Evolutionary conservation across 148 eudicot genomes (phyloP).

Genomic region (Rhododendron henanense): DNA sequence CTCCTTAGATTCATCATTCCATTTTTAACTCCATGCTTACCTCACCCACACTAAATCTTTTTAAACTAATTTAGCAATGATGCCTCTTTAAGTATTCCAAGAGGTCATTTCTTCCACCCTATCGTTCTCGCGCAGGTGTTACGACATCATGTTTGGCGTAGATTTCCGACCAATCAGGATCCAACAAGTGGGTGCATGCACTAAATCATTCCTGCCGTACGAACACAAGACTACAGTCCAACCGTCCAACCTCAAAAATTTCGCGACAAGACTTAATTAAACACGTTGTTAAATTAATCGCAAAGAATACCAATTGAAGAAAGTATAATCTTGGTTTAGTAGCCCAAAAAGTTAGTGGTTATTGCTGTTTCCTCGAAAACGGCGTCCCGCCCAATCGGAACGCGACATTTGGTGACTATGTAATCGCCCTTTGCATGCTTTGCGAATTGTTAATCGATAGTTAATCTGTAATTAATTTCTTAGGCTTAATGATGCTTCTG

Average conservation of each 20-base stretch:
- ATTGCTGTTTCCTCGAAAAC: slow-evolving; percentile 27
- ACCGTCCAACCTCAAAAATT: neutral
- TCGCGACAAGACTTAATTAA: neutral
- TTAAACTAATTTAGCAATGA: neutral
- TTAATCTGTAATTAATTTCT: neutral
- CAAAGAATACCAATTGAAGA: neutral
- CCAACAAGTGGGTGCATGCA: slow-evolving; percentile 25
- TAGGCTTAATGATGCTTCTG: slow-evolving; percentile 35
- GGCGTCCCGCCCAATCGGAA: slow-evolving; percentile 28
- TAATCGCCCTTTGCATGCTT: slow-evolving; percentile 17
- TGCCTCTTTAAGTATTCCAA: neutral
- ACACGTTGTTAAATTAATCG: neutral
- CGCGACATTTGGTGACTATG: slow-evolving; percentile 32
- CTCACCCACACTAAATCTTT: slow-evolving; percentile 21
- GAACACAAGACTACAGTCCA: neutral
- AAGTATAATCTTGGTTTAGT: neutral
- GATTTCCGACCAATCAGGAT: slow-evolving; percentile 14
- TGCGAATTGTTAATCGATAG: neutral
- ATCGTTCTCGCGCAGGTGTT: slow-evolving; percentile 15
- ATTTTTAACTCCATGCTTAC: slow-evolving; percentile 21
- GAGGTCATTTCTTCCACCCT: neutral
- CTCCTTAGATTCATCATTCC: slow-evolving; percentile 17
- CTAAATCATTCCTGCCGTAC: slow-evolving; percentile 5
- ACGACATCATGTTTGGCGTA: neutral
- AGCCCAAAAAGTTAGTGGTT: slow-evolving; percentile 18